A percentile compares a stretch with the other conserved stretches of the same genome.
Conservation (phyloP, 345 rosid species). For the Linum usitatissimum region DNA sequence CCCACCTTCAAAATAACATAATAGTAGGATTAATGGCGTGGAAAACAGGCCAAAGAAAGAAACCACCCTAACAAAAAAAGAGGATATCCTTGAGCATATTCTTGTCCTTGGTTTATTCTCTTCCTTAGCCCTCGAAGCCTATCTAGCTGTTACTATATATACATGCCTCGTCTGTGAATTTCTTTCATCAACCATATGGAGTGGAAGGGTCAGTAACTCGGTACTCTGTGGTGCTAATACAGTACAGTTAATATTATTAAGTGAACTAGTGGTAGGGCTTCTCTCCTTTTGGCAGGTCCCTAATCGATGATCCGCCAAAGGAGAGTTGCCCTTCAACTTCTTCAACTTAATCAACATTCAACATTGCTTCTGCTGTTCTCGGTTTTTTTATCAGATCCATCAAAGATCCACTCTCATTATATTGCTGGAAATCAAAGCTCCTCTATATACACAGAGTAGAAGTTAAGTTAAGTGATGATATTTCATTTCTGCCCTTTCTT, state of each 20-base stretch:
- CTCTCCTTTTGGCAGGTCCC: conserved; percentile 56
- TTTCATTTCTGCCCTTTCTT: too few relatives aligned
- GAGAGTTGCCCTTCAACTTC: conserved; percentile 89
- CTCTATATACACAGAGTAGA: background rate
- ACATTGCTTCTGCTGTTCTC: too few relatives aligned
- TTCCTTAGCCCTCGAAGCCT: too few relatives aligned
- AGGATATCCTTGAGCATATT: conserved; percentile 36
- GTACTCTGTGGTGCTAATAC: too few relatives aligned
- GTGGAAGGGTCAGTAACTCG: too few relatives aligned
- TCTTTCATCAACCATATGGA: too few relatives aligned
- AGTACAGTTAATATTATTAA: conserved; percentile 14
- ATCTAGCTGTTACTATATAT: background rate
- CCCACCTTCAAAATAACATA: too few relatives aligned
- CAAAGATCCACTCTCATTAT: too few relatives aligned
- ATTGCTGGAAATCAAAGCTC: background rate
- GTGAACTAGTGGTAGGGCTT: conserved; percentile 53
- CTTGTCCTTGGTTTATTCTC: background rate
- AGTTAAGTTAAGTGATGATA: too few relatives aligned
- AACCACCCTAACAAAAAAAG: conserved; percentile 16
- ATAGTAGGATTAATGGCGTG: background rate
- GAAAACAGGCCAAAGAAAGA: background rate
- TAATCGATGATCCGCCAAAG: conserved; percentile 49
- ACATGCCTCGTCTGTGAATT: too few relatives aligned
- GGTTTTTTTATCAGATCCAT: too few relatives aligned
- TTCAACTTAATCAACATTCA: conserved; percentile 28